A percentile compares a stretch with the other conserved stretches of the same genome.
These are phyloP conservation scores for Eucalyptus brandiana DNA, from an alignment of 345 rosid genomes.

Conservation along the genomic window DNA sequence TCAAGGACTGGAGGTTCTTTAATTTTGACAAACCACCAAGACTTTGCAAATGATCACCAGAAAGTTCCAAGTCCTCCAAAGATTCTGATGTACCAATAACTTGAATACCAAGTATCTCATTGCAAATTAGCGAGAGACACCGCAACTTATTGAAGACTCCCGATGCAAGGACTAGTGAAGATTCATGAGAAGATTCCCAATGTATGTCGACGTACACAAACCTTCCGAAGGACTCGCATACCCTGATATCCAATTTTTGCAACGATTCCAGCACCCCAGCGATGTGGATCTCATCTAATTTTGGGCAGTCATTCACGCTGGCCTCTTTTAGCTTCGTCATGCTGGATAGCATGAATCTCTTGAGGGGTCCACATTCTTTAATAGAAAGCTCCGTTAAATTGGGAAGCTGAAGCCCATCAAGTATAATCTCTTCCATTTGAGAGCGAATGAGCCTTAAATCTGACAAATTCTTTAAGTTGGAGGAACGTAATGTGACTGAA, in stretches of 20 bases:
- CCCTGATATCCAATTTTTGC: rapidly evolving
- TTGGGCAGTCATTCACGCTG: rapidly evolving
- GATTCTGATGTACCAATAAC: rapidly evolving
- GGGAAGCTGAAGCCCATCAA: background rate
- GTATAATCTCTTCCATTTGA: background rate
- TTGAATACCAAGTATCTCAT: too few species aligned
- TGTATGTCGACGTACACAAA: rapidly evolving
- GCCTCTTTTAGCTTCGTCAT: rapidly evolving
- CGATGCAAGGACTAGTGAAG: rapidly evolving
- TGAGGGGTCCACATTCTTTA: rapidly evolving
- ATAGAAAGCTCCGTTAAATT: rapidly evolving
- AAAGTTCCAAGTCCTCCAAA: rapidly evolving
- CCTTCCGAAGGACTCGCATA: rapidly evolving
- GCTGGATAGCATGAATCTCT: rapidly evolving
- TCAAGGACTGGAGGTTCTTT: background rate
- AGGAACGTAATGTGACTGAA: too few species aligned
- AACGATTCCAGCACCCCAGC: too few species aligned
- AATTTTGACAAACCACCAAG: background rate
- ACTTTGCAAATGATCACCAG: background rate
- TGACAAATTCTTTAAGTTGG: too few species aligned
- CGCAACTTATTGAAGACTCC: too few species aligned
- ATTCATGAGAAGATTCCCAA: too few species aligned
- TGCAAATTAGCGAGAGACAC: rapidly evolving
- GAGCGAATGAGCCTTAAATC: rapidly evolving
- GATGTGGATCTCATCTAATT: too few species aligned